Conservation (phyloP, 2,329 filamentous ascomycete genomes). For the Xylariales sp. region DNA sequence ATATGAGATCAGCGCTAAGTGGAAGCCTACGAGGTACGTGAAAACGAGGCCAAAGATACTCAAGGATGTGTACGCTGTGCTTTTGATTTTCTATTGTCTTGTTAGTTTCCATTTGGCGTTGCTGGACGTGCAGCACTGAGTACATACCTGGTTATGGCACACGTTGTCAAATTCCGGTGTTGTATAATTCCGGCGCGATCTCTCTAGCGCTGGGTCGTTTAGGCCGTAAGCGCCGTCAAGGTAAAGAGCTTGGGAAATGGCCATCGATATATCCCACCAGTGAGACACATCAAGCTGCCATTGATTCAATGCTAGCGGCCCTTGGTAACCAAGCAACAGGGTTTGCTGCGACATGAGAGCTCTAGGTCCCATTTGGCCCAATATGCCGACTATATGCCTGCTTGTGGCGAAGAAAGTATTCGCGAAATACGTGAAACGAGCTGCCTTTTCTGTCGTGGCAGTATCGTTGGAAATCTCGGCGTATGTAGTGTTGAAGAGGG, state of each 20-base stretch:
- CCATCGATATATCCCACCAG: slow-evolving; percentile 26
- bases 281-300: slow-evolving; percentile 33
- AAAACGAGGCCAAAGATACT: slow-evolving; percentile 41
- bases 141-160: slow-evolving; percentile 24
- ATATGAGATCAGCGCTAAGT: no score
- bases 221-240: slow-evolving; percentile 15
- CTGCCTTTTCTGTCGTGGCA: not conserved
- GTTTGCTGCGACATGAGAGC: slow-evolving; percentile 14
- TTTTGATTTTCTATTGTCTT: slow-evolving; percentile 47
- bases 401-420: not conserved
- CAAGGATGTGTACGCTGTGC: slow-evolving; percentile 41
- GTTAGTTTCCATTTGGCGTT: slow-evolving; percentile 26
- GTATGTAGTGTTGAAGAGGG: slow-evolving; percentile 20
- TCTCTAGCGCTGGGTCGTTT: not conserved
- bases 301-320: slow-evolving; percentile 12
- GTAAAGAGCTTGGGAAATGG: slow-evolving; percentile 15
- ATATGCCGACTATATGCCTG: not conserved
- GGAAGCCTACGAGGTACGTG: no score
- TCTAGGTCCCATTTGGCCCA: not conserved
- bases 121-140: not conserved
- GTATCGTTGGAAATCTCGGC: not conserved
- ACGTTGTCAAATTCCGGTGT: not conserved
- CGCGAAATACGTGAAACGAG: not conserved
- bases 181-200: not conserved
- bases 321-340: slow-evolving; percentile 4